These are phyloP conservation scores for Fagopyrum tataricum DNA, from an alignment of 148 eudicot genomes.

Conservation along the genomic window DNA sequence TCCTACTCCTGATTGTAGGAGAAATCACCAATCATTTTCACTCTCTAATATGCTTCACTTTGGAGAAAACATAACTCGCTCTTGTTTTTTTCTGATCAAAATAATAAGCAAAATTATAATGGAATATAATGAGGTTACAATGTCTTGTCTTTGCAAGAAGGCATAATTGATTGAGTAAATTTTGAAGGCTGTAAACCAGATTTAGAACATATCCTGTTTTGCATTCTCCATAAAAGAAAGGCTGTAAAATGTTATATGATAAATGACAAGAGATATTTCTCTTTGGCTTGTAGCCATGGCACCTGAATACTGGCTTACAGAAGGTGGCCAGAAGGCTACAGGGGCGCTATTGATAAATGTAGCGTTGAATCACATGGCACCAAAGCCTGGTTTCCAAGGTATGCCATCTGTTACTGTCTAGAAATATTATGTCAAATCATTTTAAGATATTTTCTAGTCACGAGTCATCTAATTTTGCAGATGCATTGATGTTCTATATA, in stretches of 20 bases:
- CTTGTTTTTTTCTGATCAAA: not conserved
- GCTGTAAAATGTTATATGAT: not conserved
- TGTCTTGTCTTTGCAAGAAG: not conserved
- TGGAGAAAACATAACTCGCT: not conserved
- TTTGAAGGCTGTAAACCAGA: not conserved
- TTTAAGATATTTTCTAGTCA: not conserved
- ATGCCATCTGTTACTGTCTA: conserved; percentile 10
- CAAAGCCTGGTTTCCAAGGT: conserved; percentile 89
- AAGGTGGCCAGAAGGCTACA: conserved; percentile 98
- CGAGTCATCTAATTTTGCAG: conserved; percentile 25
- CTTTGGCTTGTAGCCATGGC: conserved; percentile 60
- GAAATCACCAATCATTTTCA: not conserved
- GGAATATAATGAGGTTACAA: not conserved
- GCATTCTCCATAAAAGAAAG: not conserved
- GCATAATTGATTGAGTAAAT: not conserved
- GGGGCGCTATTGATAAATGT: conserved; percentile 83
- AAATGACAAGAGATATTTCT: not conserved
- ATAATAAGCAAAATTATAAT: not conserved
- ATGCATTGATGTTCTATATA: conserved; percentile 58
- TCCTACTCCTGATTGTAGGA: not conserved
- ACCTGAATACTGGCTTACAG: conserved; percentile 94
- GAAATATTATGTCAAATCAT: not conserved
- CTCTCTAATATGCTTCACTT: not conserved
- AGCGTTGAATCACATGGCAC: conserved; percentile 65
- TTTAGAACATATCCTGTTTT: not conserved